Evolutionary conservation across 1,284 basidiomycete genomes (phyloP), one percentile per base, ranked within the genome.

Genomic region (Heterobasidion parviporum): DNA sequence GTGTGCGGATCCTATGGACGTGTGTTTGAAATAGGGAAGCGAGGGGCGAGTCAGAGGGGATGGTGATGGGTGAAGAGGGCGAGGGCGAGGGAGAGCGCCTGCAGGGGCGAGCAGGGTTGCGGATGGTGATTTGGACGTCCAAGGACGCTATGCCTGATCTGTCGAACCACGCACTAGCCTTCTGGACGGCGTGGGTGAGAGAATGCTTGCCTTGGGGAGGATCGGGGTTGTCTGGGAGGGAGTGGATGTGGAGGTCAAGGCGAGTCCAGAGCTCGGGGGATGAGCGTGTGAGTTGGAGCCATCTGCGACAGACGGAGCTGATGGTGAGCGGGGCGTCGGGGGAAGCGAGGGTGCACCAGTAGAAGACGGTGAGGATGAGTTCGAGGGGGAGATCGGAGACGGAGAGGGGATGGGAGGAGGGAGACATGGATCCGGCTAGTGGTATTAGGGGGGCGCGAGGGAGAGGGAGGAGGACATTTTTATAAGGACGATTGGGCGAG

Each of bases 231-330:
- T 51, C 18, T 32, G 50, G 35, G 8, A 15, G 16, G 14, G 33
- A 35, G 8, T 16, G 33, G 35, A 51, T 16, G 35, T 35, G 50
- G 33, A 51, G 32, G 50, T 35, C 32, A 6, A 51, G 50, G 32
- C 50, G 50, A 16, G 50, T 38, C 50, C 50, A 51, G 9, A 51
- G 50, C n/a, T 51, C 50, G 32, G 50, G 50, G 14, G 50, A 35
- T 8, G 33, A 16, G 33, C 16, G 50, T 9, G 35, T 32, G 50
- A 51, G 50, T 32, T 32, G 15, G 32, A 32, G 50, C 50, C 50
- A 51, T 32, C 33, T 38, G 50, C 35, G 50, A 36, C 50, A 51
- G 15, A 51, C 50, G 32, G 50, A 34, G 33, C 33, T 18, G 50
- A 51, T 51, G 12, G 14, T 34, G 10, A 51, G 50, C 10, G 50